A percentile compares a stretch with the other conserved stretches of the same genome.
Conservation (phyloP, 23 red algal species). For the Gracilaria vermiculophylla region DNA sequence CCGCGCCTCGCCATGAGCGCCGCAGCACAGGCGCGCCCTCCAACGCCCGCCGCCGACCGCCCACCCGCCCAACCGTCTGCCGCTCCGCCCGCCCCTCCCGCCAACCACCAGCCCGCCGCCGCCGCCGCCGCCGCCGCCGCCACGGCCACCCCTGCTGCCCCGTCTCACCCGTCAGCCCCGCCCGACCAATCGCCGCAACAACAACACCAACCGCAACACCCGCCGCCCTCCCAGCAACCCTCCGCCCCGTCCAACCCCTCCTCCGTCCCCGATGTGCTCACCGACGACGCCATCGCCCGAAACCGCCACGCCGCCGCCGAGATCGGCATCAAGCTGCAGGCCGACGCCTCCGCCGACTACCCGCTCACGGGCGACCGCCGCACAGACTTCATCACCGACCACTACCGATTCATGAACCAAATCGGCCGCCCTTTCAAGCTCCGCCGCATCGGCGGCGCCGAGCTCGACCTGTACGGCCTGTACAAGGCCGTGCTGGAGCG, state of each 20-base stretch:
- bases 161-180: neutral
- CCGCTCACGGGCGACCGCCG: constrained; percentile 34
- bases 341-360: neutral
- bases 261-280: neutral
- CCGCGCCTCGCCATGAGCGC: too few relatives aligned
- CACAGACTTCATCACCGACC: constrained; percentile 55
- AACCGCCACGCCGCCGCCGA: constrained; percentile 15
- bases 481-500: constrained; percentile 74
- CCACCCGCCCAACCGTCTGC: neutral
- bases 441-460: constrained; percentile 68
- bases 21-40: too few relatives aligned
- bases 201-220: neutral
- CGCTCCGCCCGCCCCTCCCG: neutral
- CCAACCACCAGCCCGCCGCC: neutral
- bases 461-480: constrained; percentile 79
- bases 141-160: neutral
- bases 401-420: constrained; percentile 42
- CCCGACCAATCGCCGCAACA: neutral
- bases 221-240: neutral
- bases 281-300: neutral
- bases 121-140: neutral
- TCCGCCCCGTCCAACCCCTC: neutral
- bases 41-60: too few relatives aligned
- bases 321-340: constrained; percentile 42
- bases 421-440: constrained; percentile 63